These are phyloP conservation scores for Colletotrichum brevisporum DNA, from an alignment of 2,329 filamentous ascomycete species.

Conservation along the genomic window DNA sequence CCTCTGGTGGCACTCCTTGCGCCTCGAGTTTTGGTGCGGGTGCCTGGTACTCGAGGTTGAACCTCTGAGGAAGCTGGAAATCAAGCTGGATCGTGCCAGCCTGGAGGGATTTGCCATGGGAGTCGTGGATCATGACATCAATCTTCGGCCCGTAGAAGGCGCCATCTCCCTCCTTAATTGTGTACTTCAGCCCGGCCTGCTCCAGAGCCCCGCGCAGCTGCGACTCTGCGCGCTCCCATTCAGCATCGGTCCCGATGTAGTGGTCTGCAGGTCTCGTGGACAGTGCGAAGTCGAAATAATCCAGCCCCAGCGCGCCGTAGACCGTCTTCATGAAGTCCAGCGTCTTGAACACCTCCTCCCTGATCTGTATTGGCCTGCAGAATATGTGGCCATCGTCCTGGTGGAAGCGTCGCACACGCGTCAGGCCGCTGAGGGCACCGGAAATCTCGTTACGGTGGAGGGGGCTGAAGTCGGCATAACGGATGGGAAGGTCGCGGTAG, in stretches of 20 bases:
- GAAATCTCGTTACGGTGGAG: constrained; percentile 91
- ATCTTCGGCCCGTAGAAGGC: constrained; percentile 96
- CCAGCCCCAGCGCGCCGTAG: constrained; percentile 78
- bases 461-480: constrained; percentile 89
- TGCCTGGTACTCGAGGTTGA: constrained; percentile 81
- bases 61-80: constrained; percentile 89
- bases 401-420: constrained; percentile 87
- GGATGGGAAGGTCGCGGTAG: constrained; percentile 85
- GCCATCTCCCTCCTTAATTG: constrained; percentile 83
- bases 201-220: constrained; percentile 61
- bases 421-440: constrained; percentile 84
- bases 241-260: constrained; percentile 80
- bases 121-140: constrained; percentile 85
- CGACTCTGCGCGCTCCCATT: constrained; percentile 67
- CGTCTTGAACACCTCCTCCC: constrained; percentile 80
- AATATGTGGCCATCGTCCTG: constrained; percentile 95
- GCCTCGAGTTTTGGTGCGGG: constrained; percentile 75
- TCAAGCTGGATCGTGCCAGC: constrained; percentile 92
- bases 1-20: constrained; percentile 61
- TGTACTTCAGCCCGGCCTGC: constrained; percentile 81
- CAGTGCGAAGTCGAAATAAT: constrained; percentile 80
- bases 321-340: constrained; percentile 81
- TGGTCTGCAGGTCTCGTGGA: constrained; percentile 84
- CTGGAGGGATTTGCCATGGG: constrained; percentile 88
- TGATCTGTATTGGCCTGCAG: constrained; percentile 82